A percentile compares a stretch with the other conserved stretches of the same genome.
These are phyloP conservation scores for Fraxinus albicans DNA, from an alignment of 305 asterid species.

Conservation along the genomic window DNA sequence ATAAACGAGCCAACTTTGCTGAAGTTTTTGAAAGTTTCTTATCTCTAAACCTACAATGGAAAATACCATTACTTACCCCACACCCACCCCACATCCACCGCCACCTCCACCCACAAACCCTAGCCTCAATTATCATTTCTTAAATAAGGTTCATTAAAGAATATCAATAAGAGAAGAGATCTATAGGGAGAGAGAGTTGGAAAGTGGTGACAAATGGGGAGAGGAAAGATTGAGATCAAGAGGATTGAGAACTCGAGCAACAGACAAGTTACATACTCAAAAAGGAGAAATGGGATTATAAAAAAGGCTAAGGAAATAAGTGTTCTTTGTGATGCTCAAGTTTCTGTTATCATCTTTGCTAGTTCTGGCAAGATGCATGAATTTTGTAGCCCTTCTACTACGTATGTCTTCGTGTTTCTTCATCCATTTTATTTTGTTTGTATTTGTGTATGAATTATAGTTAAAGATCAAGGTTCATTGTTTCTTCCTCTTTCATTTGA, in stretches of 20 bases:
- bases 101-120: slow-evolving; percentile 9
- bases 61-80: slow-evolving; percentile 35
- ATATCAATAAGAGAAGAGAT: slow-evolving; percentile 7
- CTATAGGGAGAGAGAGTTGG: neutral
- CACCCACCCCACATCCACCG: neutral
- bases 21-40: slow-evolving; percentile 57
- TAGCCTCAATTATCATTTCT: slow-evolving; percentile 23
- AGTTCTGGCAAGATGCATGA: slow-evolving; percentile 92
- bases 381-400: slow-evolving; percentile 73
- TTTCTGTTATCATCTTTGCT: slow-evolving; percentile 78
- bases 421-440: neutral
- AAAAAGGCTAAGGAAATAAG: slow-evolving; percentile 88
- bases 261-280: slow-evolving; percentile 86
- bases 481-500: slow-evolving; percentile 4
- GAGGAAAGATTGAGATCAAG: slow-evolving; percentile 93
- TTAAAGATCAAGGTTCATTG: slow-evolving; percentile 1
- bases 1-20: slow-evolving; percentile 47
- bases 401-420: slow-evolving; percentile 39
- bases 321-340: slow-evolving; percentile 88
- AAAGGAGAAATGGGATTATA: slow-evolving; percentile 84
- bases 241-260: slow-evolving; percentile 87
- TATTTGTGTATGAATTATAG: neutral
- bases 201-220: slow-evolving; percentile 48
- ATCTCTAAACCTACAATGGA: slow-evolving; percentile 61
- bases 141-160: slow-evolving; percentile 4